Conservation (phyloP, 371 early-diverging fungal species). For the Mucor racemosus region DNA sequence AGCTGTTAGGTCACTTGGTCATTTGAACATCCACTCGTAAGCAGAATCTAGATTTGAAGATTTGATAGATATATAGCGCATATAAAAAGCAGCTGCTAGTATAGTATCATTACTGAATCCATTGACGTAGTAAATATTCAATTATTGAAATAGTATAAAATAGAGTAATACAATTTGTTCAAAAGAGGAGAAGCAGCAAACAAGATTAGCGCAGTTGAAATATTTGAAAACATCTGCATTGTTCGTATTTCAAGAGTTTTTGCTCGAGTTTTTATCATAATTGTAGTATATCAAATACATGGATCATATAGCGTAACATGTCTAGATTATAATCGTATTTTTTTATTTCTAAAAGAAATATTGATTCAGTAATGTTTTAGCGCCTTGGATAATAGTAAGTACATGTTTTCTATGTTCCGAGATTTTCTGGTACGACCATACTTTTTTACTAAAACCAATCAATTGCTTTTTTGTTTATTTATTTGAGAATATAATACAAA, state of each 20-base stretch:
- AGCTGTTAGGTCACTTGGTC: neutral
- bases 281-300: no score
- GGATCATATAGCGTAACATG: no score
- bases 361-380: no score
- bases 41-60: neutral
- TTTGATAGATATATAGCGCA: neutral
- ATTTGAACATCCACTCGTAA: neutral
- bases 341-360: no score
- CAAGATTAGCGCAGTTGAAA: neutral
- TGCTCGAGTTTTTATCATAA: no score
- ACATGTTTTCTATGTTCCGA: neutral
- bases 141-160: neutral
- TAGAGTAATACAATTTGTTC: neutral
- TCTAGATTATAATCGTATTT: no score
- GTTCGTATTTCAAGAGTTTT: no score
- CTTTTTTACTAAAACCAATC: neutral
- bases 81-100: neutral
- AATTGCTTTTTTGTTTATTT: neutral
- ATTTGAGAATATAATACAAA: slow-evolving; percentile 3
- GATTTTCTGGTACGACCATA: neutral
- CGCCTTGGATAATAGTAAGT: no score
- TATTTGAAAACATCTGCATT: no score
- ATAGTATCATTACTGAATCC: neutral
- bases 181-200: neutral
- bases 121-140: neutral